Evolutionary conservation across 2,329 filamentous ascomycete species (phyloP), one percentile per base, ranked within the genome.

Genomic region (Penicillium crustosum): DNA sequence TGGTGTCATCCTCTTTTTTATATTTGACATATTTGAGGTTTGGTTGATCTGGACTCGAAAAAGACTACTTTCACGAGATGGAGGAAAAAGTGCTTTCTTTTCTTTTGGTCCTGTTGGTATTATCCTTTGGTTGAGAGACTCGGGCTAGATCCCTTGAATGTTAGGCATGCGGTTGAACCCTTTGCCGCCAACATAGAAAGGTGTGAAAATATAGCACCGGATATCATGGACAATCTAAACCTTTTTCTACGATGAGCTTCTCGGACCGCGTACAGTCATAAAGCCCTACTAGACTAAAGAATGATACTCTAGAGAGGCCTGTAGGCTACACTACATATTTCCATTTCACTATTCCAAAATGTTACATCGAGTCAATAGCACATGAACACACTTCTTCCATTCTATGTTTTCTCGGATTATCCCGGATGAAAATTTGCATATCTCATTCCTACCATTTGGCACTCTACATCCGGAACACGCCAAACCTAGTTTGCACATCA

Each of bases 401-500:
- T 21, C 4, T 41, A n/a, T 45, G 8, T 25, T n/a, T 33, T 45
- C 8, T 48, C 33, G 8, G 7, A 29, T 43, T 44, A 36, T 51
- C 12, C 4, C 43, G 19, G 6, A 17, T 48, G 5, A 4, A 25
- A 15, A 2, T 17, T 21, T 19, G 21, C 29, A 45, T 9, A 15
- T 15, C 19, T 27, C 12, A 15, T 8, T 21, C 17, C 50, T 45
- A 15, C 21, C 21, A 3, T 12, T 31, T 8, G 15, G 15, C 27
- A 21, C 15, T 68, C 47, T 84, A 93, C 90, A 93, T 93, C 68
- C 90, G 84, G 76, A 93, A 93, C 31, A 93, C 88, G 13, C 90
- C 90, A 77, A 91, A 93, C 72, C 82, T 89, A 60, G 84, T 83
- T 49, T 84, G 83, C 9, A 83, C 79, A 68, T 82, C 80, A 9